Base-by-base conservation (phyloP, 129 eudicot genomes). In the Centella asiatica region DNA sequence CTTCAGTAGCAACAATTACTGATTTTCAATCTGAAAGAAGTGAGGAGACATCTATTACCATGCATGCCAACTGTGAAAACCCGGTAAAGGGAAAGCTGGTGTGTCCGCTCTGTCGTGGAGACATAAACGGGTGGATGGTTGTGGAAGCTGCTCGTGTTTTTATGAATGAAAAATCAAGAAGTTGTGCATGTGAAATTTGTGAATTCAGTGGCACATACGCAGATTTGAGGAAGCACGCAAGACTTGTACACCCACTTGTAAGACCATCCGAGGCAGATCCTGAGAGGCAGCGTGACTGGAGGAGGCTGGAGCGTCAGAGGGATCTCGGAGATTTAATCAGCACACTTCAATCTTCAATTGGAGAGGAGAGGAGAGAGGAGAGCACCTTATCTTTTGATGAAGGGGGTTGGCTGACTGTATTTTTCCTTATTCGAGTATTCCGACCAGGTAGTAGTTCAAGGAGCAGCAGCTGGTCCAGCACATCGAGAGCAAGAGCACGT, bases 221-320 rank as follows among this genome's bases (percentile, higher is more conserved):
- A 24, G 97, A 90, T 46, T 64, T 90, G 18, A 73, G 97, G 64
- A 86, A 79, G 78, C 97, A 90, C 69, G 97, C 97, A 7, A 76
- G 97, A 53, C 22, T 56, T 52, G 85, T 64, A 28, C 97, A 90
- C 66, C 95, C 97, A 18, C 74, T 69, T 27, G 89, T 75, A 44
- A 49, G 95, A 62, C 97, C 97, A 5, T 79, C 89, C 11, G 87
- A 81, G 57, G 95, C 89, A 7, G 95, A 90, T 60, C 97, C 97
- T 0, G 83, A 86, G 70, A 81, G 97, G 62, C 85, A 90, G 67
- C 75, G 86, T 7, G 83, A 68, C 61, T 90, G 97, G 97, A 77
- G 95, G 70, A 77, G 87, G 60, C 62, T 90, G 44, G 97, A 90
- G 70, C 56, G 89, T 59, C 95, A 86, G 68, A 75, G 97, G 75